Evolutionary conservation across 169 alveolate species (phyloP), one percentile per base, ranked within the genome.

Genomic region (Eimeria mitis): DNA sequence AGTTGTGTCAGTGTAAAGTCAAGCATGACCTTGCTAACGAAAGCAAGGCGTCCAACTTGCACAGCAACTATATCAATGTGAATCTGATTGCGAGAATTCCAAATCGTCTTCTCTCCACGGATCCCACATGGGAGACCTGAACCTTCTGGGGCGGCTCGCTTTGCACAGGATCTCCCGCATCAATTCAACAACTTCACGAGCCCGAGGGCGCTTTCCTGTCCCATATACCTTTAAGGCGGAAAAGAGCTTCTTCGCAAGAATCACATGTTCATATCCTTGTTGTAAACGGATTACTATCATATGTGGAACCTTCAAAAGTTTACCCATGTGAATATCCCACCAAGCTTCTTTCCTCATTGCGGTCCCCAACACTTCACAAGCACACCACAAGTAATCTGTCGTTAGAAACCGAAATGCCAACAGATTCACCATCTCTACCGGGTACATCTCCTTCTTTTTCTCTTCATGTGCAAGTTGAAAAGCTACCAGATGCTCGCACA

Each of bases 321-420:
- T 47, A 47, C 28, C 65, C 88, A 49, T 78, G 68, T 28, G 28
- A 28, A 9, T 4, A n/a, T 21, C 63, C 88, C 88, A 78, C 88
- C 88, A 78, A 25, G n/a, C 0, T 0, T 78, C 31, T 34, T 47
- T 78, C 6, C 47, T 49, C 88, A 78, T 78, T 28, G 28, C 9
- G 42, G 68, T 9, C 88, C 88, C 88, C 68, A 78, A 11, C 63
- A 78, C 88, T 78, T 78, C 88, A 78, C 88, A 78, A 42, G 14
- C 63, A 42, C 54, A 42, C 88, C 88, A 78, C 63, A 78, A 25
- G 65, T 5, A 78, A 31, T 78, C 88, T 42, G 52, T 68, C 42
- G 47, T 68, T 28, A 78, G 65, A 47, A 78, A 78, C 23, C 88
- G 88, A 47, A 28, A n/a, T 25, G 68, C 88, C 25, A 78, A 42